A percentile compares a stretch with the other conserved stretches of the same genome.
These are phyloP conservation scores for Cercospora janseana DNA, from an alignment of 2,329 filamentous ascomycete species.

Conservation along the genomic window DNA sequence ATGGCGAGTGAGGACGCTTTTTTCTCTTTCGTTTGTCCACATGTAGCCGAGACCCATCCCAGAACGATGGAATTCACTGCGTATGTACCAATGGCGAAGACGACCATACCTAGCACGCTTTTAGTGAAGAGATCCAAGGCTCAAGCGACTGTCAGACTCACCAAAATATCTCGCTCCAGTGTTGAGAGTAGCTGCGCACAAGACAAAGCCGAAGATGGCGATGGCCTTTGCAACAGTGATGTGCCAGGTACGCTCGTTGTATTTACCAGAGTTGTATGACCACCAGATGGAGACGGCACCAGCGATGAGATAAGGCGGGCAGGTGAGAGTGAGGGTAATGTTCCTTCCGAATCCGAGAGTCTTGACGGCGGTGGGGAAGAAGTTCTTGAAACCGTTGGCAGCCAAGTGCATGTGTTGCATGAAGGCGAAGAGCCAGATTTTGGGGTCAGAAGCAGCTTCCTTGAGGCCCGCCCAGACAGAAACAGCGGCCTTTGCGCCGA, in stretches of 20 bases:
- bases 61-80: constrained; percentile 50
- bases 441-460: constrained; percentile 51
- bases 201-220: constrained; percentile 41
- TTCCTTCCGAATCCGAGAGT: constrained; percentile 51
- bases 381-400: constrained; percentile 53
- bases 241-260: constrained; percentile 44
- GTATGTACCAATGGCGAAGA: constrained; percentile 42
- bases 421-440: constrained; percentile 54
- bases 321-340: constrained; percentile 53
- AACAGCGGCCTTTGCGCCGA: constrained; percentile 47
- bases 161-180: constrained; percentile 36
- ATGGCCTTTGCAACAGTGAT: constrained; percentile 40
- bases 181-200: constrained; percentile 41
- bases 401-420: constrained; percentile 59
- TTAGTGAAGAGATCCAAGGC: background rate
- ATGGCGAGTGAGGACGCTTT: constrained; percentile 51
- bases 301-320: constrained; percentile 38
- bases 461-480: constrained; percentile 51
- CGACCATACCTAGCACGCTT: constrained; percentile 13
- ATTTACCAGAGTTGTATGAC: constrained; percentile 40
- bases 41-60: constrained; percentile 48
- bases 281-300: constrained; percentile 35
- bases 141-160: background rate
- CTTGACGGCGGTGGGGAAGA: constrained; percentile 48
- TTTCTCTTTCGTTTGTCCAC: constrained; percentile 52